These are phyloP conservation scores for Peronosclerospora sorghi DNA, from an alignment of 352 stramenopile genomes.

Conservation along the genomic window DNA sequence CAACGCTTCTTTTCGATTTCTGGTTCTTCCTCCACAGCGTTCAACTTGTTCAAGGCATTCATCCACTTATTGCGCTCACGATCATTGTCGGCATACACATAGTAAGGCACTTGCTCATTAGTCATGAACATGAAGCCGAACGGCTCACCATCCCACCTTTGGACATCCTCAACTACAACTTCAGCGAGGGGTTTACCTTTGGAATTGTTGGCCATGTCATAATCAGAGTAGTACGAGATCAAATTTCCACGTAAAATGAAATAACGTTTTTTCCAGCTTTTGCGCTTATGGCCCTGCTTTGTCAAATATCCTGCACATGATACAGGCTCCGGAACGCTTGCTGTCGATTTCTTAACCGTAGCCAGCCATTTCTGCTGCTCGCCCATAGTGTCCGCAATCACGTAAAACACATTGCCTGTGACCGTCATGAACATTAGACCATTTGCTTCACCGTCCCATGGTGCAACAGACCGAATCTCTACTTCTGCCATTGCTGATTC, in stretches of 20 bases:
- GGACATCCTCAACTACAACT: conserved; percentile 74
- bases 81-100: conserved; percentile 84
- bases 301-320: conserved; percentile 78
- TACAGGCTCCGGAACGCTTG: conserved; percentile 61
- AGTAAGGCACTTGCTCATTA: conserved; percentile 82
- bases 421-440: conserved; percentile 82
- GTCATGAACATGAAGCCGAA: conserved; percentile 88
- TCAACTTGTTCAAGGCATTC: conserved; percentile 73
- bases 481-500: conserved; percentile 78
- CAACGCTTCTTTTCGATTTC: conserved; percentile 78
- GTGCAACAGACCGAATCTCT: conserved; percentile 61
- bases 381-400: conserved; percentile 53
- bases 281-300: conserved; percentile 85
- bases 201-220: conserved; percentile 73
- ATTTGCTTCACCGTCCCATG: conserved; percentile 72
- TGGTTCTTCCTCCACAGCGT: conserved; percentile 51
- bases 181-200: conserved; percentile 74
- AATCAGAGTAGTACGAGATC: conserved; percentile 80
- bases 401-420: conserved; percentile 79
- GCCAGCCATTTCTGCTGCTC: conserved; percentile 81
- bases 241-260: conserved; percentile 73
- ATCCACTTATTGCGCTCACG: conserved; percentile 84
- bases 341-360: conserved; percentile 58
- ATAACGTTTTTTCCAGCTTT: conserved; percentile 87
- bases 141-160: conserved; percentile 75